Conservation (phyloP, 2,329 filamentous ascomycete genomes). For the Paecilomyces dactylethromorphus region DNA sequence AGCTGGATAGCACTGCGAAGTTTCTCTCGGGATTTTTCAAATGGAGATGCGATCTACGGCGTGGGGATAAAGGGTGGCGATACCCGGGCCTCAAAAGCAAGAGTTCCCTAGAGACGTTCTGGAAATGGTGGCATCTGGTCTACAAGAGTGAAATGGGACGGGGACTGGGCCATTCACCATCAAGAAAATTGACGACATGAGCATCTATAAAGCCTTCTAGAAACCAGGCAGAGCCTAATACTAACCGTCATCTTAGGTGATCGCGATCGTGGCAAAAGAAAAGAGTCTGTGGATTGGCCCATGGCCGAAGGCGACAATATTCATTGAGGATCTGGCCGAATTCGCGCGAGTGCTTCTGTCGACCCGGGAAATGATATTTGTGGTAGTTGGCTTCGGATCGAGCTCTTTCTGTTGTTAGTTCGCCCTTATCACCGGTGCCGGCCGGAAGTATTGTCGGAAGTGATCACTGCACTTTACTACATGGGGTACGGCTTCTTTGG, state of each 20-base stretch:
- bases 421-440: too few species aligned
- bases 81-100: constrained; percentile 8
- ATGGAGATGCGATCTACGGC: constrained; percentile 3
- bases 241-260: too few species aligned
- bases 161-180: constrained; percentile 4
- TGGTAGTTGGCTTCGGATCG: too few species aligned
- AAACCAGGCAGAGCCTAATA: too few species aligned
- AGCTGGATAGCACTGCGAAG: too few species aligned
- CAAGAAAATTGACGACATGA: too few species aligned
- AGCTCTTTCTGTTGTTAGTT: too few species aligned
- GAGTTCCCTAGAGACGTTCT: constrained; percentile 10
- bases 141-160: constrained; percentile 8
- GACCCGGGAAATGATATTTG: constrained; percentile 12
- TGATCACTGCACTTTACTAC: too few species aligned
- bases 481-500: too few species aligned
- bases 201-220: too few species aligned
- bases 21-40: too few species aligned
- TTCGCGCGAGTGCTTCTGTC: constrained; percentile 9
- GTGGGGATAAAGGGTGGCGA: not conserved
- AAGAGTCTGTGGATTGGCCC: not conserved
- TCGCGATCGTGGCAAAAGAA: not conserved
- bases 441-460: too few species aligned
- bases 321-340: constrained; percentile 10
- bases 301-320: constrained; percentile 9
- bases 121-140: constrained; percentile 15